Evolutionary conservation across 2,329 filamentous ascomycete genomes (phyloP), one percentile per base, ranked within the genome.

Genomic region (Cladosporium austrohemisphaericum): DNA sequence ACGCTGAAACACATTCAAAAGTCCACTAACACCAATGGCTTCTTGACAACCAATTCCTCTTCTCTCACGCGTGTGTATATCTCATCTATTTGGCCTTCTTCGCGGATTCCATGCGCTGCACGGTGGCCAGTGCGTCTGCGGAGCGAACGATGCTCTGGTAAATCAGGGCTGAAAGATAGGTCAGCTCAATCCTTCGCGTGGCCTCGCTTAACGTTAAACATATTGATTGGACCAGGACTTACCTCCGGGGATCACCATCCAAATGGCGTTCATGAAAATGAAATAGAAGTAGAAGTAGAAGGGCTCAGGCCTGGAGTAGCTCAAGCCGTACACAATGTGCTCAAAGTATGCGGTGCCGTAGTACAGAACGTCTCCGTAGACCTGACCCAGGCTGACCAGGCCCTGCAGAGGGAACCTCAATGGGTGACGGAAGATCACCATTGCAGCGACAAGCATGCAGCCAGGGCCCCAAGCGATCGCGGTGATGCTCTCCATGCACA

Each of bases 401-500:
- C 77, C 65, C 64, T 84, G 81, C 41, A 83, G 60, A 1, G 80
- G 74, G 63, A 81, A 76, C 52, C 80, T 76, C 52, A 82, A 68
- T 11, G 79, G 75, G 60, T 79, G 74, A 49, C 77, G 70, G 16
- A 64, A 68, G 47, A 76, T 71, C 59, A 82, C 79, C 57, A 79
- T 60, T 49, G 70, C 74, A 22, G 78, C 80, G 29, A 79, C 74
- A 50, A 76, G 48, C 59, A 82, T 77, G 54, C 78, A 83, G 6
- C 82, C 68, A 2, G 81, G 81, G 4, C 81, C 81, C 81, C 81
- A 84, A 58, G 73, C 70, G 70, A 91, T 86, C 33, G 83, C 83
- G 1, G 90, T 95, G 54, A 95, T 81, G 14, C 78, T 81, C 74
- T 95, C 90, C 67, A 95, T 84, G 66, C 86, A 91, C n/a, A 95